A percentile compares a stretch with the other conserved stretches of the same genome.
Conservation (phyloP, 805 yeast species). For the Schizosaccharomyces lindneri region DNA sequence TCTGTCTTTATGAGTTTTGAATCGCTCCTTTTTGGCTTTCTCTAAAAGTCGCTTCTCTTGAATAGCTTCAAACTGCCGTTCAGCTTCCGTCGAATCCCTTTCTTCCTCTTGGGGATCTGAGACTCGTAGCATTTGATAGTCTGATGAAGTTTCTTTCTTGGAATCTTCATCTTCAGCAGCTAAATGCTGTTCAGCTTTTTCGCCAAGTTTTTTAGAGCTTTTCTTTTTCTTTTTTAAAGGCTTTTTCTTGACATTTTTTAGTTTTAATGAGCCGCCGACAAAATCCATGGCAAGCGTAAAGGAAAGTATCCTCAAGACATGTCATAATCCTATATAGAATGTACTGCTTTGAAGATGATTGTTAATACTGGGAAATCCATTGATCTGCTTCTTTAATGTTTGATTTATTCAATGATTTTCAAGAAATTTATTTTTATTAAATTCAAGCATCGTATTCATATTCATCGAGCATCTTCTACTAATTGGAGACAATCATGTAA, state of each 20-base stretch:
- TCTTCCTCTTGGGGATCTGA: neutral
- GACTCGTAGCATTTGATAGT: neutral
- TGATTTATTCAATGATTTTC: neutral
- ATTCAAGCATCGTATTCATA: neutral
- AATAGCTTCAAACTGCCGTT: neutral
- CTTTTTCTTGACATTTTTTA: neutral
- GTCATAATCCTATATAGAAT: no score
- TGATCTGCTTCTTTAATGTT: neutral
- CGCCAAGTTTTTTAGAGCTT: neutral
- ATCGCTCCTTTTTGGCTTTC: conserved; percentile 3
- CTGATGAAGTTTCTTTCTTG: neutral
- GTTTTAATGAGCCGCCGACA: neutral
- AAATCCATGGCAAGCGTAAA: neutral
- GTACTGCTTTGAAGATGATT: no score
- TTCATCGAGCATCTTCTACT: neutral
- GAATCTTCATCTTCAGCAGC: neutral
- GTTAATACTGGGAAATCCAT: no score
- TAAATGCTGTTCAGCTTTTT: neutral
- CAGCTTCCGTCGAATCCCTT: neutral
- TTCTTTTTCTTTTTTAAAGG: neutral
- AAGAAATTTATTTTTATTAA: neutral
- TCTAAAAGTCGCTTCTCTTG: neutral
- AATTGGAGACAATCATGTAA: neutral
- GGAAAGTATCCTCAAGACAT: no score
- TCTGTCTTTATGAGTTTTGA: conserved; percentile 3